Evolutionary conservation across 208 protist genomes (phyloP).

Genomic region (Trypanosoma lewisi): DNA sequence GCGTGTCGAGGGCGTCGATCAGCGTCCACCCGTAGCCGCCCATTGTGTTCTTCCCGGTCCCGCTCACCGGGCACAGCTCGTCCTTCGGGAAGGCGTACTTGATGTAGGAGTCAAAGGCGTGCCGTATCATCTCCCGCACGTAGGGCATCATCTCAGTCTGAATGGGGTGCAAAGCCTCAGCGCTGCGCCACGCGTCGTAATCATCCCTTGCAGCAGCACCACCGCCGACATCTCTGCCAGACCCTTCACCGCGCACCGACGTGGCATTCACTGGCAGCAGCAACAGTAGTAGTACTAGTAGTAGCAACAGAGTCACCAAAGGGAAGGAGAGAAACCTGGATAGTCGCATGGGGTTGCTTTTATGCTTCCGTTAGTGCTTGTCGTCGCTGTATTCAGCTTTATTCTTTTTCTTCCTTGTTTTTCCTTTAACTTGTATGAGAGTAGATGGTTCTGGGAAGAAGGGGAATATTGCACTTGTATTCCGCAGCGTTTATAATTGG

Average conservation of each 20-base stretch:
- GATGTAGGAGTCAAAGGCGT: conserved; percentile 85
- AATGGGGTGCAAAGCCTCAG: conserved; percentile 29
- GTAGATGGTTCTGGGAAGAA: no score
- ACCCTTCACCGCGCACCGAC: neutral
- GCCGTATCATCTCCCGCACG: conserved; percentile 82
- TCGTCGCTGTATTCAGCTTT: no score
- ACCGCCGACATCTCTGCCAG: neutral
- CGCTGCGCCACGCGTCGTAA: conserved; percentile 9
- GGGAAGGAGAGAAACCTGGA: neutral
- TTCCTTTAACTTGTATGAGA: no score
- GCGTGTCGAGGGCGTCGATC: conserved; percentile 80
- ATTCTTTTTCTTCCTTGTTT: no score
- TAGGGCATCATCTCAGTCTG: conserved; percentile 45
- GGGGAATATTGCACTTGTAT: no score
- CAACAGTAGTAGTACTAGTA: neutral
- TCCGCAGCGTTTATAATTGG: no score
- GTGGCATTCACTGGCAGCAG: neutral
- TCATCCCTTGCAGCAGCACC: neutral
- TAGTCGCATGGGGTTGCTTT: no score
- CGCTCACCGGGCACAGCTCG: conserved; percentile 72
- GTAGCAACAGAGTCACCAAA: neutral
- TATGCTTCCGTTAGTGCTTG: no score
- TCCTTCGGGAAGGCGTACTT: conserved; percentile 88
- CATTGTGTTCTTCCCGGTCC: conserved; percentile 37
- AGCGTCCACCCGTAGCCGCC: conserved; percentile 70